Base-by-base conservation (phyloP, 805 yeast species). In the Candida takata region DNA sequence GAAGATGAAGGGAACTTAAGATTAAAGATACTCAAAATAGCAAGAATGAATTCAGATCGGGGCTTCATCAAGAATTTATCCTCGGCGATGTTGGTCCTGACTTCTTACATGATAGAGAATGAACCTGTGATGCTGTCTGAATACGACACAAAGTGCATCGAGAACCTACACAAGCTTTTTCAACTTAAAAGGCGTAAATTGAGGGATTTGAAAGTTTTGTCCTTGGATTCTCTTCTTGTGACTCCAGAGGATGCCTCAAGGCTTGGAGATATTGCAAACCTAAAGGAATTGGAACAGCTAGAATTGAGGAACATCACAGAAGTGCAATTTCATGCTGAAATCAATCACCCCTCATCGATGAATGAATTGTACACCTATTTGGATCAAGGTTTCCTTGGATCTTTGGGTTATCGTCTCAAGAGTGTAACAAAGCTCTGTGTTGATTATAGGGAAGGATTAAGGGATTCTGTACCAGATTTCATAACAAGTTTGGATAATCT, bases 381-480 rank as follows among this genome's bases (percentile, higher is more conserved):
- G 14, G 49, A 50, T 18, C 27, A 40, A n/a, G 54, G 58, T 9
- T 60, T 64, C 32, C 43, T 62, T 29, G 34, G 34, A 6, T 31
- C 36, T 10, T 36, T 65, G 3, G 56, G 56, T 1, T 54, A 55
- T 2, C 33, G 46, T 24, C 48, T 67, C 17, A 38, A 16, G 1
- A 48, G 37, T 8, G 40, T 68, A 25, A 49, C 43, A 18, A 48
- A 48, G 12, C 41, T 69, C 18, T 47, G 50, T 12, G 43, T 71
- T 5, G 74, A 71, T 39, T 62, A 55, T 42, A 53, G 67, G 33
- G 73, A 70, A 43, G 55, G 63, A 12, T 33, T 54, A 12, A 44
- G 56, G n/a, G 74, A 69, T 45, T 56, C 65, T 1, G 64, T 67
- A 0, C 65, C 65, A 1, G 44, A 40, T 1, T 67, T 69, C 42